These are phyloP conservation scores for Macrocybe gigantea DNA, from an alignment of 768 basidiomycete species.

Conservation along the genomic window DNA sequence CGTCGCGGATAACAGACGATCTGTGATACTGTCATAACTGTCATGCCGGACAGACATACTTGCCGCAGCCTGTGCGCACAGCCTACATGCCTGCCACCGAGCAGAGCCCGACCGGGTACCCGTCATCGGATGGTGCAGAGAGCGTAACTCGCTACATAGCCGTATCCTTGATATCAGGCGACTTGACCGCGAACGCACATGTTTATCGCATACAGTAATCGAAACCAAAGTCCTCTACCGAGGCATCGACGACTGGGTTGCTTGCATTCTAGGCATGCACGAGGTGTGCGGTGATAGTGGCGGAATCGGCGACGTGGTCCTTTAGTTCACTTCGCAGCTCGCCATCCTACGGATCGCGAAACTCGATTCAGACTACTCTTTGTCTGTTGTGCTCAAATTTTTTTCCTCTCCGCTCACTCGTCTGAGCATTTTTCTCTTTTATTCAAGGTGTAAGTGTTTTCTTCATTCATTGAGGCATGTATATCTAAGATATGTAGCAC, in stretches of 20 bases:
- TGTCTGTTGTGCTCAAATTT: constrained; percentile 33
- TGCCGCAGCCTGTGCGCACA: too few relatives aligned
- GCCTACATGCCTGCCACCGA: too few relatives aligned
- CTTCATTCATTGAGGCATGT: not conserved
- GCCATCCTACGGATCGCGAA: constrained; percentile 26
- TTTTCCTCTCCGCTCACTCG: constrained; percentile 13
- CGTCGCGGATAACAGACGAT: too few relatives aligned
- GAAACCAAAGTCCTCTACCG: not conserved
- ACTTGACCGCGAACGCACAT: too few relatives aligned
- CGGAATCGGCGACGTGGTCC: constrained; percentile 24
- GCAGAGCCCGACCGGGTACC: too few relatives aligned
- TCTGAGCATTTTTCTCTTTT: constrained; percentile 7
- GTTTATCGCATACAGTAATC: too few relatives aligned
- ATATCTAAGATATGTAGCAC: too few relatives aligned
- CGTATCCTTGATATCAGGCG: too few relatives aligned
- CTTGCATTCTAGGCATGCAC: constrained; percentile 8
- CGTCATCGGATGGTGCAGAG: too few relatives aligned
- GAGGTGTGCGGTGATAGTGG: constrained; percentile 7
- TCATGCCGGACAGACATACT: too few relatives aligned
- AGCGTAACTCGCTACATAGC: too few relatives aligned
- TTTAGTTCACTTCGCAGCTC: constrained; percentile 71
- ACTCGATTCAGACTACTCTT: constrained; percentile 66
- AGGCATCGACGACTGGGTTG: constrained; percentile 2
- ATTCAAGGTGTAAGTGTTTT: not conserved
- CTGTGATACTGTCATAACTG: too few relatives aligned